Conservation (phyloP, 2,329 filamentous ascomycete genomes). For the Fusarium compactum region DNA sequence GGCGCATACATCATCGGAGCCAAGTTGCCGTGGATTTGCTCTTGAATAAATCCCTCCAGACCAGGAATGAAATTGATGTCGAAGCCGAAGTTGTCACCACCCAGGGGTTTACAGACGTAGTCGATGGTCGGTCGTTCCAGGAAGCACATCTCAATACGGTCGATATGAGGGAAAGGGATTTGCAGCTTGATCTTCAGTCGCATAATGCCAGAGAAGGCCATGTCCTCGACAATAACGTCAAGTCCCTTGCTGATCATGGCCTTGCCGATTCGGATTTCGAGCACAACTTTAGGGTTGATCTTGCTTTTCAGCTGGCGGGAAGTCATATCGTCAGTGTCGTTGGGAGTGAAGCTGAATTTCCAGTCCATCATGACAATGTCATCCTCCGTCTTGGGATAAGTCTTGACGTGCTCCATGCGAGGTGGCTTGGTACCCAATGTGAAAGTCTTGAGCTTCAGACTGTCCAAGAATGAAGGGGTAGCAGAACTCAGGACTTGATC, state of each 20-base stretch:
- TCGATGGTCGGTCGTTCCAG: constrained; percentile 89
- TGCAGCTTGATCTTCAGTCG: constrained; percentile 97
- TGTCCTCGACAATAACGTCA: constrained; percentile 97
- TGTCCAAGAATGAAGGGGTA: constrained; percentile 93
- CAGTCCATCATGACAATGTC: constrained; percentile 99
- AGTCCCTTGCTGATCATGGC: constrained; percentile 97
- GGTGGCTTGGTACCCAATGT: constrained; percentile 95
- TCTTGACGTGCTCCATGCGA: constrained; percentile 96
- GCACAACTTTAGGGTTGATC: constrained; percentile 94
- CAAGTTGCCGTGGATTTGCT: constrained; percentile 94
- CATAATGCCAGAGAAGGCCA: constrained; percentile 96
- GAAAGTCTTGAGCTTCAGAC: constrained; percentile 92
- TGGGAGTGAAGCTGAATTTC: constrained; percentile 99
- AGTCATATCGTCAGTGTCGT: constrained; percentile 92
- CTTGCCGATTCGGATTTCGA: constrained; percentile 95
- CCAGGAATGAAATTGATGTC: constrained; percentile 99
- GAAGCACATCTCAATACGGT: constrained; percentile 95
- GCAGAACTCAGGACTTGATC: constrained; percentile 95
- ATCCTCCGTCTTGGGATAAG: constrained; percentile 94
- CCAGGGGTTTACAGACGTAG: constrained; percentile 97
- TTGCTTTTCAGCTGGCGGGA: constrained; percentile 91
- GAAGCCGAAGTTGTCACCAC: constrained; percentile 94
- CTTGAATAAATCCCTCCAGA: constrained; percentile 91
- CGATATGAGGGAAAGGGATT: constrained; percentile 93
- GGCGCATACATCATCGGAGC: constrained; percentile 98